Evolutionary conservation across 257 asterid species (phyloP), one percentile per base, ranked within the genome.

Genomic region (Nicotiana tabacum): DNA sequence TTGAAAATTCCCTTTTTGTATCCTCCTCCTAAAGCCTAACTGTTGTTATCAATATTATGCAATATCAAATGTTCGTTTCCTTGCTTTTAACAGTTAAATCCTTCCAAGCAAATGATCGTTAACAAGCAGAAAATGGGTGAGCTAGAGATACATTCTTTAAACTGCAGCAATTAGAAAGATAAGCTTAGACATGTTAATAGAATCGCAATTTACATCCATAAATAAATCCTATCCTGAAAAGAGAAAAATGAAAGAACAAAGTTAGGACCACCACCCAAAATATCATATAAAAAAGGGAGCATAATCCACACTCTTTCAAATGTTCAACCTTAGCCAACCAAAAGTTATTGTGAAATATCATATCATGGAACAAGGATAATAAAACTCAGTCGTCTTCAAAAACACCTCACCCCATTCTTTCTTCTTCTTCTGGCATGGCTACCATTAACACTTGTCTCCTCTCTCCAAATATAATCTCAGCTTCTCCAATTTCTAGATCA

Each of bases 241-340:
- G 16, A 53, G 58, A 53, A 10, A 53, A 10, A 53, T 10, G 58
- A 53, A 27, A 51, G 43, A 74, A 8, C 18, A 58, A 58, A 6
- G 78, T 18, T 16, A 11, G 61, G 77, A 69, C 80, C 80, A 76
- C 64, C 80, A 76, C 29, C 64, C 46, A 76, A 51, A 76, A 27
- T 48, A 51, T 76, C 80, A 27, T 76, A 27, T 3, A 30, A 17
- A 58, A 58, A 69, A 24, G 24, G 67, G 39, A 39, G 21, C 64
- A 43, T 80, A 48, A 33, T 70, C 81, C 61, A 30, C 60, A 56
- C 77, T 56, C 69, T 43, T 65, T 29, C 13, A n/a, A 46, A 18
- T 13, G 9, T 67, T 74, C 80, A 81, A 81, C 77, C 83, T 80
- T 53, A 66, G 68, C 86, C 89, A 86, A 82, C 85, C 88, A 87